Conservation (phyloP, 176 grass and related monocot genomes). For the Carex cristatella region DNA sequence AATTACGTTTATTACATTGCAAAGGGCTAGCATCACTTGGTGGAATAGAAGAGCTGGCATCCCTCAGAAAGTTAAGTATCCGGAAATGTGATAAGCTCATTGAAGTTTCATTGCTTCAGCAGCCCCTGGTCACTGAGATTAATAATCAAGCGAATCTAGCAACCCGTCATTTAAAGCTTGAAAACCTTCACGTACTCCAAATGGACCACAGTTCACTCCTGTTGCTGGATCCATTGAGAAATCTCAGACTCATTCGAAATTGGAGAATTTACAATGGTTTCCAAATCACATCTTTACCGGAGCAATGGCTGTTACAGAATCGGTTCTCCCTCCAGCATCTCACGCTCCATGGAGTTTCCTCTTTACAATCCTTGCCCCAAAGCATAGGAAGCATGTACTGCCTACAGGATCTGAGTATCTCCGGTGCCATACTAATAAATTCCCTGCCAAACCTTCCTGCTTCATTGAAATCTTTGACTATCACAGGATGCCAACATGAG, state of each 20-base stretch:
- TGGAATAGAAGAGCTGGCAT: constrained; percentile 24
- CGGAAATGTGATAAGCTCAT: not conserved
- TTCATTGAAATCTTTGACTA: not conserved
- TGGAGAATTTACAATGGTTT: not conserved
- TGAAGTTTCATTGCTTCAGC: constrained; percentile 1
- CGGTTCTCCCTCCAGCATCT: not conserved
- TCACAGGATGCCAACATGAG: not conserved
- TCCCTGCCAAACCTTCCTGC: constrained; percentile 6
- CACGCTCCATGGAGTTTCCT: not conserved
- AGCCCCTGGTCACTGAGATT: not conserved
- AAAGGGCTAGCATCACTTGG: constrained; percentile 1
- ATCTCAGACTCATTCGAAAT: not conserved
- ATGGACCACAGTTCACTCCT: constrained; percentile 1
- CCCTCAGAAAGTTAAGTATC: constrained; percentile 1
- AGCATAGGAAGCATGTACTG: not conserved
- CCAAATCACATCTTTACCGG: not conserved
- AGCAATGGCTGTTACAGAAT: constrained; percentile 13
- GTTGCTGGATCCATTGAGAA: constrained; percentile 14
- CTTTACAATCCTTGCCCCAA: constrained; percentile 1
- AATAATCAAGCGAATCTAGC: not conserved
- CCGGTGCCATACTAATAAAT: not conserved
- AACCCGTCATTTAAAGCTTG: not conserved
- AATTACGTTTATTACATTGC: constrained; percentile 1
- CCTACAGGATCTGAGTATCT: not conserved
- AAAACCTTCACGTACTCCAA: not conserved